Evolutionary conservation across 768 basidiomycete genomes (phyloP), one percentile per base, ranked within the genome.

Genomic region (Trametes maxima): DNA sequence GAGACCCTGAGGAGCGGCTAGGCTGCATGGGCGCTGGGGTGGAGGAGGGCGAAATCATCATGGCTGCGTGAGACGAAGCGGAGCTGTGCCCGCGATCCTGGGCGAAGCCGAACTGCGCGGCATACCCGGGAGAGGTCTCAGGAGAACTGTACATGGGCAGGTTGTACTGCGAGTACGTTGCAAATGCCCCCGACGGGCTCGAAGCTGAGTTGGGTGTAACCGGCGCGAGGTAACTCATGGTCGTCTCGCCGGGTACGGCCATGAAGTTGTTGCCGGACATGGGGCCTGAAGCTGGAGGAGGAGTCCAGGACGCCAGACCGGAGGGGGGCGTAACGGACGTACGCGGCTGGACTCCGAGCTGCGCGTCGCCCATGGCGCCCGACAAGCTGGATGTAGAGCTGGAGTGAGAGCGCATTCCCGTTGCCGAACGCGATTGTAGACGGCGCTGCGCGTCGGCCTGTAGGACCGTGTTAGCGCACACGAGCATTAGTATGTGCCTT

Each of bases 321-420:
- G 71, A 65, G 19, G 69, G 69, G 19, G 69, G 70, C 50, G 73
- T 60, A 57, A 43, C 62, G 47, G 69, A 72, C 49, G 69, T 57
- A 40, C 66, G 47, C 52, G 59, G 64, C 52, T 62, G 65, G 54
- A 49, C 63, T 39, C 65, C 74, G 40, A 79, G 69, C 71, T 77
- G 74, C 25, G 78, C 60, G 51, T 86, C 85, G 51, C 84, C 85
- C 73, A 90, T 83, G 24, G 88, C 87, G 59, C 85, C 86, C 25
- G 82, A 83, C 58, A 90, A 75, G 64, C 78, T 79, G 43, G 80
- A 82, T 1, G 77, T 73, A 10, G 73, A 65, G 63, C 51, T 70
- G 54, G 66, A 62, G 33, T 59, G 62, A 3, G 57, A 42, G 37
- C 57, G 57, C 57, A 59, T 59, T 2, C 62, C 62, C 53, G 56